Percentiles rank a stretch among this genome's conserved stretches.
Conservation (phyloP, 2,329 filamentous ascomycete genomes). For the Calonectria ilicicola region DNA sequence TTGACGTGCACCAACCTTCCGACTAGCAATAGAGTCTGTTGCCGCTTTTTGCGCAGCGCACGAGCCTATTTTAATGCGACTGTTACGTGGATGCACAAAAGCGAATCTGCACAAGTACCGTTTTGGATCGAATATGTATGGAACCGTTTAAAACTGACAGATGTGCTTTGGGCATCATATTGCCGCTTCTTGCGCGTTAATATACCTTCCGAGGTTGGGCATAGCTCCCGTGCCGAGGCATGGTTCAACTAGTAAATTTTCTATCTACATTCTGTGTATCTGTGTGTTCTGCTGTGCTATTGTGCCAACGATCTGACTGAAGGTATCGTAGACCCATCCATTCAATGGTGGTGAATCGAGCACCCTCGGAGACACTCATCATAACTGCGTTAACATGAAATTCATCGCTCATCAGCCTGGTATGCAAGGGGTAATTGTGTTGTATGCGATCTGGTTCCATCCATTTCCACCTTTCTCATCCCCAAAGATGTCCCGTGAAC, state of each 20-base stretch:
- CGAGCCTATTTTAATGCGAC: not conserved
- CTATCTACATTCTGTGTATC: not conserved
- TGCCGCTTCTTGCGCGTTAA: not conserved
- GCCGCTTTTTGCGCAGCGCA: constrained; percentile 11
- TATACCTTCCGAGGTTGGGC: not conserved
- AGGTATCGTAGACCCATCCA: not conserved
- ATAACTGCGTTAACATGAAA: constrained; percentile 9
- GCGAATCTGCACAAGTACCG: not conserved
- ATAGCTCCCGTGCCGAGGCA: not conserved
- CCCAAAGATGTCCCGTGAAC: not conserved
- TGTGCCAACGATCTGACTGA: constrained; percentile 11
- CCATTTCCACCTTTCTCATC: not conserved
- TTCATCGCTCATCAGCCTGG: constrained; percentile 7
- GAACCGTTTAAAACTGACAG: constrained; percentile 1
- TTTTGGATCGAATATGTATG: not conserved
- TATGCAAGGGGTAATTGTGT: not conserved
- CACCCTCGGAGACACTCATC: not conserved
- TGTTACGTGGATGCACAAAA: not conserved
- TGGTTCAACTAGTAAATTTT: not conserved
- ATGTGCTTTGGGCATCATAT: not conserved
- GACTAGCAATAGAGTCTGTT: not conserved
- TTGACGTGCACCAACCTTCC: not conserved
- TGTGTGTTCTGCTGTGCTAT: not conserved
- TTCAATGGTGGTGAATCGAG: not conserved
- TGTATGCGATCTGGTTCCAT: not conserved